A percentile compares a stretch with the other conserved stretches of the same genome.
phyloP scores from a whole-genome alignment of 441 rosid species.

The Pelargonium fulgidum region DNA sequence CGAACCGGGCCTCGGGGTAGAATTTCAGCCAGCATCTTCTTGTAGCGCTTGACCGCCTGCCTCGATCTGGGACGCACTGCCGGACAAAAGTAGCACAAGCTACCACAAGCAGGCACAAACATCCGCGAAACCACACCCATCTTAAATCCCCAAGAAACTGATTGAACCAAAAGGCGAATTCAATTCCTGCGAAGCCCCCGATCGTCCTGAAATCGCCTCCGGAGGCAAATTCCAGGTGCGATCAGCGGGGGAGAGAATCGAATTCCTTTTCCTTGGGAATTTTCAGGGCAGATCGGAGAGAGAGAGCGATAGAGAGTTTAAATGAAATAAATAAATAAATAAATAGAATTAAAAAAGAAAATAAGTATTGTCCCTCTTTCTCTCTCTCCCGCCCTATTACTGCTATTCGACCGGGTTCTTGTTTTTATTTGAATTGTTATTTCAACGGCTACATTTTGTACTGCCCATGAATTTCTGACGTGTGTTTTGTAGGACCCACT shows the following conservation, averaged over 20 bases:
- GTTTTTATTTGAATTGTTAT: no score
- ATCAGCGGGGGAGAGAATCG: neutral
- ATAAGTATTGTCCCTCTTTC: no score
- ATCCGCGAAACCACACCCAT: conserved; percentile 42
- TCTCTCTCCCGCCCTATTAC: no score
- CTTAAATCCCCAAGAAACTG: neutral
- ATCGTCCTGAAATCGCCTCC: neutral
- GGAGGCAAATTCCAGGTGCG: neutral
- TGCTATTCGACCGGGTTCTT: no score
- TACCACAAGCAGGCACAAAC: conserved; percentile 52
- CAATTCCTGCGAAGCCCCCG: neutral
- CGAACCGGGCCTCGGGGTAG: conserved; percentile 54
- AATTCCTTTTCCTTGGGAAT: neutral
- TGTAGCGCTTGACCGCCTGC: conserved; percentile 70
- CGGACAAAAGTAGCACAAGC: conserved; percentile 57
- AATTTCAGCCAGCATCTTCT: conserved; percentile 60
- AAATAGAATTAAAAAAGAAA: no score
- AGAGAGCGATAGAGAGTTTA: no score
- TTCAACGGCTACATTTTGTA: no score
- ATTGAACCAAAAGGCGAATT: neutral
- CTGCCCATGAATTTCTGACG: no score
- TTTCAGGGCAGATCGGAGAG: neutral
- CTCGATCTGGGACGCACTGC: conserved; percentile 63
- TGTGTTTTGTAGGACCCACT: no score
- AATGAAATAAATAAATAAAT: no score